A percentile compares a stretch with the other conserved stretches of the same genome.
These are phyloP conservation scores for Penicillium sp. DNA, from an alignment of 2,329 filamentous ascomycete genomes.

Conservation along the genomic window DNA sequence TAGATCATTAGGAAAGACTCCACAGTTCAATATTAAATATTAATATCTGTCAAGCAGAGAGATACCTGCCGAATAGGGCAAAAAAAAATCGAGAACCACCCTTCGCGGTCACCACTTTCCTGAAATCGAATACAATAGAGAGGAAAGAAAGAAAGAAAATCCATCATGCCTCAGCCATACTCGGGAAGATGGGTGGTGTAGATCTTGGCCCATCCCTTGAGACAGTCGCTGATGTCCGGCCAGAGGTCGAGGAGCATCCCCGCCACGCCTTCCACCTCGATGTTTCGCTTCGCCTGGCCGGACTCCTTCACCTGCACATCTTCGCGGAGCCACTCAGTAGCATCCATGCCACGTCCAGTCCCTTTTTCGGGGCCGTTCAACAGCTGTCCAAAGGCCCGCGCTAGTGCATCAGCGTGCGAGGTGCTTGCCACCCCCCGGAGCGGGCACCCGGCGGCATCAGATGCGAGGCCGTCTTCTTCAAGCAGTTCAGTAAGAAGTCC, in stretches of 20 bases:
- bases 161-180: too few species aligned
- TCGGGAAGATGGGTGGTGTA: not conserved
- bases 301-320: conserved; percentile 13
- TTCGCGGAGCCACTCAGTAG: conserved; percentile 11
- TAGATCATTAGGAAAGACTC: not conserved
- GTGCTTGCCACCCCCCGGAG: conserved; percentile 31
- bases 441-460: conserved; percentile 21
- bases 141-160: not conserved
- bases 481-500: conserved; percentile 41
- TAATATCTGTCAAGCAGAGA: not conserved
- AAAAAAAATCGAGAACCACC: not conserved
- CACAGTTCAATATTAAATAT: not conserved
- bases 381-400: conserved; percentile 39
- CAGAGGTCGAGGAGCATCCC: conserved; percentile 42
- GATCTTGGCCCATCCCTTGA: conserved; percentile 19
- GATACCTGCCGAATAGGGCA: not conserved
- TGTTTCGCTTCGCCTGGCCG: conserved; percentile 28
- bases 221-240: conserved; percentile 40
- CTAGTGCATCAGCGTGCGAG: conserved; percentile 25
- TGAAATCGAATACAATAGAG: not conserved
- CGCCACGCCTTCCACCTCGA: conserved; percentile 36
- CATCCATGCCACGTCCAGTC: not conserved
- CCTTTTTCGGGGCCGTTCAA: conserved; percentile 25
- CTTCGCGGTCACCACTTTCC: not conserved
- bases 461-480: conserved; percentile 26